Base-by-base conservation (phyloP, 2,329 filamentous ascomycete genomes). In the Colletotrichum cuscutae region DNA sequence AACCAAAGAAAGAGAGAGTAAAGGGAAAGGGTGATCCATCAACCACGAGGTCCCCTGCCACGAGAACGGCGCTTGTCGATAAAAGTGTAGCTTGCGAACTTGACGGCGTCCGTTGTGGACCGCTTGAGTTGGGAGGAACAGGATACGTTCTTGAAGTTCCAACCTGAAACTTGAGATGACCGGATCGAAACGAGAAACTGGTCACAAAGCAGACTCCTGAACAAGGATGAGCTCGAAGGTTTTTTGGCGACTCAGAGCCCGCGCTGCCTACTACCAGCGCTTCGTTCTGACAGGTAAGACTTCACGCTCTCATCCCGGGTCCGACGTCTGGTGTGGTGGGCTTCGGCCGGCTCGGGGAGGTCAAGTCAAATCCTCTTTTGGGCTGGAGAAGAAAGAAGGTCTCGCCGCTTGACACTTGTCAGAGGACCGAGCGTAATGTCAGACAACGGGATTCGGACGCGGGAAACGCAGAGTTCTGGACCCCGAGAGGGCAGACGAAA, bases 151-250 rank as follows among this genome's bases (percentile, higher is more conserved):
- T 70, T 52, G 56, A 70, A 72, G 71, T 70, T 65, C 70, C 66
- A 70, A 57, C 56, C 66, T 72, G 66, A 72, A 72, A 72, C 71
- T 65, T 70, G 60, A 49, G 60, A 72, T 64, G 70, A 70, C 60
- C 66, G 62, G 60, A 60, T 53, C 66, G 66, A 72, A 65, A 58
- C 60, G 35, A 35, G n/a, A 57, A 57, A 52, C 28, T 30, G 35
- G 28, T 56, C 32, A 56, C 60, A 57, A 5, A 65, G n/a, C 30
- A 15, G 19, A 32, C 56, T 70, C 54, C 60, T 61, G 66, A 37
- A 30, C 71, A 70, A 56, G 71, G 66, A 65, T 65, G 15, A 42
- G 32, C 42, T 13, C n/a, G 37, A 53, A 26, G n/a, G 37, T 62
- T 62, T 62, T 26, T 9, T 26, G 46, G 24, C 59, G 59, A 35